These are phyloP conservation scores for Mallotus repandus DNA, from an alignment of 441 rosid genomes.

Conservation along the genomic window DNA sequence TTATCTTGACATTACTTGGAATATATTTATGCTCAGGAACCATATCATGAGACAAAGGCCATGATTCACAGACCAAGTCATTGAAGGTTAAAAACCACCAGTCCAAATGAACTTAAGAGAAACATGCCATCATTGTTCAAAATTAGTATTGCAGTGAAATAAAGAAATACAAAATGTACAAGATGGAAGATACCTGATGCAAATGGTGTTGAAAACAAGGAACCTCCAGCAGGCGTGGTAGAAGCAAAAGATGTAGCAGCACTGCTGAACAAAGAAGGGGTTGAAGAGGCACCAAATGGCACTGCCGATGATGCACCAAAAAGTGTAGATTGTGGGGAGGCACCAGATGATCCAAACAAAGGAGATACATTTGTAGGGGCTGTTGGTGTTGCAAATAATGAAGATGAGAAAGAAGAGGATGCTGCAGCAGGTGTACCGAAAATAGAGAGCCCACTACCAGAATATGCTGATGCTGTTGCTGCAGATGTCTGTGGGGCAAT, in stretches of 20 bases:
- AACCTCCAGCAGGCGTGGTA: conserved; percentile 53
- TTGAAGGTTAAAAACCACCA: background rate
- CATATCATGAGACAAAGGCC: background rate
- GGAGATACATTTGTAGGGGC: conserved; percentile 56
- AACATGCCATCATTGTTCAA: background rate
- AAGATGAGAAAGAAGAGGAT: conserved; percentile 43
- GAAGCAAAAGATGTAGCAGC: conserved; percentile 51
- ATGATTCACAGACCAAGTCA: background rate
- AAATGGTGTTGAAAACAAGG: conserved; percentile 57
- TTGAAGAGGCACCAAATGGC: conserved; percentile 56
- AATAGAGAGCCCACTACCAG: conserved; percentile 72
- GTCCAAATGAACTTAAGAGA: background rate
- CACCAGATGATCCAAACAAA: conserved; percentile 53
- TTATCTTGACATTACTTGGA: background rate
- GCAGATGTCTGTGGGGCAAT: conserved; percentile 52
- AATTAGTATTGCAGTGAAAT: background rate
- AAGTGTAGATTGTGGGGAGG: conserved; percentile 49
- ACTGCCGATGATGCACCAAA: conserved; percentile 46
- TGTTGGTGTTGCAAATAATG: conserved; percentile 71
- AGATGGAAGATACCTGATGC: conserved; percentile 48
- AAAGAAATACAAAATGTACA: background rate
- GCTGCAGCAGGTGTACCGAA: conserved; percentile 64
- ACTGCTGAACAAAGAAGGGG: conserved; percentile 58
- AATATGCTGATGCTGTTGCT: conserved; percentile 46
- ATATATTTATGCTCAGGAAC: background rate